Conservation (phyloP, 208 protist genomes). For the Leishmania arabica region DNA sequence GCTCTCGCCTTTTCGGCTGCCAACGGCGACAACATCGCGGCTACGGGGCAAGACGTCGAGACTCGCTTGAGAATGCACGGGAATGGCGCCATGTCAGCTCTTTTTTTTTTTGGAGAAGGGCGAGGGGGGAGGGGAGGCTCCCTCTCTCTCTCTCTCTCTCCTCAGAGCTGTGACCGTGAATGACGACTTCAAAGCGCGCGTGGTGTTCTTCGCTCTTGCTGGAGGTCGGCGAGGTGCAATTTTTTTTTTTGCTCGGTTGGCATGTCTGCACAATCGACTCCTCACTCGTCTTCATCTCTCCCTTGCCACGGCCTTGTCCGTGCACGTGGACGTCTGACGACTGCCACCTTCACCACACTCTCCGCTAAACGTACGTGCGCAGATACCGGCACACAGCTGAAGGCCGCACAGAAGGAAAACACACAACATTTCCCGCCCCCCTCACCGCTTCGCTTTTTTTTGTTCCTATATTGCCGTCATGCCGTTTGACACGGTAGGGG, state of each 20-base stretch:
- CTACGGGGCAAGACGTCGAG: neutral
- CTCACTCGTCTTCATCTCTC: neutral
- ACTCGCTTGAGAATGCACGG: neutral
- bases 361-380: neutral
- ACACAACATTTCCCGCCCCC: neutral
- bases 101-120: neutral
- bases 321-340: neutral
- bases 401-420: neutral
- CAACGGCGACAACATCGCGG: neutral
- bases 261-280: neutral
- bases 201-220: neutral
- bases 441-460: neutral
- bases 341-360: neutral
- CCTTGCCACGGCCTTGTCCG: neutral
- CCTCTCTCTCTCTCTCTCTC: neutral
- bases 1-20: neutral
- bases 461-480: neutral
- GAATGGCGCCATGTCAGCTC: neutral
- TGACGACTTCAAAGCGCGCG: neutral
- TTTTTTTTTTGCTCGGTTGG: no score
- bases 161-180: neutral
- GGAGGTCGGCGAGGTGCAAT: neutral
- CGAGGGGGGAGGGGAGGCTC: neutral
- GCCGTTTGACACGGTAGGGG: constrained; percentile 24
- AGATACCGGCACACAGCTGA: neutral